These are phyloP conservation scores for Teunomyces lycoperdinae DNA, from an alignment of 805 yeast species.

Conservation along the genomic window DNA sequence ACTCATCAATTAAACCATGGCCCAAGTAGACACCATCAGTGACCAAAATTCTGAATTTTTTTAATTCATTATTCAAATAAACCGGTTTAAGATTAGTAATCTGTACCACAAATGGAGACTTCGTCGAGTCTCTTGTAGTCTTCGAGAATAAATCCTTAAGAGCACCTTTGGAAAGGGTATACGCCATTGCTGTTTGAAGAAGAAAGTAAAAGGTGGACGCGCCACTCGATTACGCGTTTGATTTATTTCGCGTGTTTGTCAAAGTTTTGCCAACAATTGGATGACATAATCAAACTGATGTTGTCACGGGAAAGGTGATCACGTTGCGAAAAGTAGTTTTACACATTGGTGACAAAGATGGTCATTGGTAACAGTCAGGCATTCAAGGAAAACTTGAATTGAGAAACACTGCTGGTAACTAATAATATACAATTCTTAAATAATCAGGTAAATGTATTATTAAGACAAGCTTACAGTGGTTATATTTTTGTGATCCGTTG, in stretches of 20 bases:
- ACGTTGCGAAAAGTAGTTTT: too few relatives aligned
- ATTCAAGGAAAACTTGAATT: too few relatives aligned
- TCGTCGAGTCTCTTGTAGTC: slow-evolving; percentile 11
- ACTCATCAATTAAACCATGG: slow-evolving; percentile 40
- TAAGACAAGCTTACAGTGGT: too few relatives aligned
- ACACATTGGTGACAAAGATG: too few relatives aligned
- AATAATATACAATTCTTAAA: too few relatives aligned
- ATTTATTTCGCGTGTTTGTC: background rate
- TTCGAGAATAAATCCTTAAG: slow-evolving; percentile 18
- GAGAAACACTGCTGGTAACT: too few relatives aligned
- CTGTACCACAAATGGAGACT: slow-evolving; percentile 32
- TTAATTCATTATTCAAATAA: slow-evolving; percentile 27
- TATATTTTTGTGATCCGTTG: too few relatives aligned
- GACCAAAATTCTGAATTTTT: slow-evolving; percentile 30
- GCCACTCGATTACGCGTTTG: slow-evolving; percentile 5
- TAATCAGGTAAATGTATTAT: too few relatives aligned
- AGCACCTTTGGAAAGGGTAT: slow-evolving; percentile 11
- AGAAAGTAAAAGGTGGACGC: slow-evolving; percentile 3
- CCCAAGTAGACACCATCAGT: slow-evolving; percentile 37
- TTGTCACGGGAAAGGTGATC: too few relatives aligned
- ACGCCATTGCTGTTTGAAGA: slow-evolving; percentile 3
- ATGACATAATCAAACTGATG: too few relatives aligned
- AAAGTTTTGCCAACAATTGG: too few relatives aligned
- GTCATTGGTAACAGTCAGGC: too few relatives aligned
- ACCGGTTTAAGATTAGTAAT: slow-evolving; percentile 33